Evolutionary conservation across 2,329 filamentous ascomycete species (phyloP), one percentile per base, ranked within the genome.

Genomic region (Falciphora oryzae): DNA sequence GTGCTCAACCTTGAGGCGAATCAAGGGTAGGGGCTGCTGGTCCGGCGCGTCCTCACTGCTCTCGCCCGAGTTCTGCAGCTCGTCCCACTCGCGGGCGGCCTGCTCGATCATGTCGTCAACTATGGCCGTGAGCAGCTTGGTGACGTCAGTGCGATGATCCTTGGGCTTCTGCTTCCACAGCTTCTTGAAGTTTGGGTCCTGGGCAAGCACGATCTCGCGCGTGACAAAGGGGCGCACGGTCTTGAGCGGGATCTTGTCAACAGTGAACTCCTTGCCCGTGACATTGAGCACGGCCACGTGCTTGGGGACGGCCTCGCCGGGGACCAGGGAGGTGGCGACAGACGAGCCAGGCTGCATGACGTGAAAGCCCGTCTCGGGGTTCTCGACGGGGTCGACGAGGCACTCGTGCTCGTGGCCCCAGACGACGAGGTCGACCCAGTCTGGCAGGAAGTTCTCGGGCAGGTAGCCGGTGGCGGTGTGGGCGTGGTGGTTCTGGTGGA

Each of bases 391-490:
- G 59, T 97, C 88, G 68, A 99, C 96, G 10, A 94, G 75, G 73
- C 95, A 99, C 75, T 99, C 94, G 73, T 99, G 95, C 76, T 99
- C 95, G 72, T 99, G 95, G 3, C 95, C 95, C 95, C 95, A 99
- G 62, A 99, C 85, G 0, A 99, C 87, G 5, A 99, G 82, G 72
- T 99, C 90, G 68, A 99, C 80, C 79, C 96, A 98, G 25, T 92
- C 88, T 0, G 95, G 96, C 0, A 99, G 81, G 71, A 97, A 95
- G 70, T 90, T 92, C 72, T 99, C 96, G 0, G 96, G 94, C 0
- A 99, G 83, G 72, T 97, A 98, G n/a, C 91, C 89, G 0, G 94
- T 98, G 25, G 93, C 87, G 0, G 92, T 96, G 72, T 97, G 90
- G 0, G 93, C 92, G 71, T 95, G 88, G 72, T 98, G 95, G 70